These are phyloP conservation scores for Trichomonas gallinae DNA, from an alignment of 208 protist species.

Conservation along the genomic window DNA sequence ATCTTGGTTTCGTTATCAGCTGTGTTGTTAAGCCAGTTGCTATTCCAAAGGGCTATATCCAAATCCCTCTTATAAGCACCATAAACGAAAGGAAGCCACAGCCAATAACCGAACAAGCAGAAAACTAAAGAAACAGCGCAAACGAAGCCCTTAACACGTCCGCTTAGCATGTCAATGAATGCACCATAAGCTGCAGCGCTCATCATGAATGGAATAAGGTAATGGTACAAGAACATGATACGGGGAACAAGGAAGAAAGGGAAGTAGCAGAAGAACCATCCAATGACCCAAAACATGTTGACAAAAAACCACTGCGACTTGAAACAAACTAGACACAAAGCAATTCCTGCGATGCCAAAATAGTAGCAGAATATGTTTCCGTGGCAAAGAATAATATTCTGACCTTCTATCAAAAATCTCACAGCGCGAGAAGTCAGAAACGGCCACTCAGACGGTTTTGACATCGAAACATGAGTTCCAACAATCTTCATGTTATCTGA, in stretches of 20 bases:
- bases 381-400: background rate
- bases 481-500: background rate
- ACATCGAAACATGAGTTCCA: background rate
- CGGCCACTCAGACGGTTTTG: background rate
- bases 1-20: too few relatives aligned
- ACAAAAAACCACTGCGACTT: background rate
- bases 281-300: background rate
- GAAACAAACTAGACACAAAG: background rate
- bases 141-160: background rate
- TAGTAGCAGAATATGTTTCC: slow-evolving; percentile 8
- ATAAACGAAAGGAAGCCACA: background rate
- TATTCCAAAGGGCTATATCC: background rate
- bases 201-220: background rate
- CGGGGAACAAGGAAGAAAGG: background rate
- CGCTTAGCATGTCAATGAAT: background rate
- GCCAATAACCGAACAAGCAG: background rate
- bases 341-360: background rate
- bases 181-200: background rate
- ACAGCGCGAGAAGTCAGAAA: background rate
- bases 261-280: background rate
- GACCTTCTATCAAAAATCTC: background rate
- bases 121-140: background rate
- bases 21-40: background rate
- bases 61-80: background rate
- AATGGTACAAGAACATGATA: background rate